A percentile compares a stretch with the other conserved stretches of the same genome.
Conservation (phyloP, 345 rosid genomes). For the Eucalyptus fibrosa region DNA sequence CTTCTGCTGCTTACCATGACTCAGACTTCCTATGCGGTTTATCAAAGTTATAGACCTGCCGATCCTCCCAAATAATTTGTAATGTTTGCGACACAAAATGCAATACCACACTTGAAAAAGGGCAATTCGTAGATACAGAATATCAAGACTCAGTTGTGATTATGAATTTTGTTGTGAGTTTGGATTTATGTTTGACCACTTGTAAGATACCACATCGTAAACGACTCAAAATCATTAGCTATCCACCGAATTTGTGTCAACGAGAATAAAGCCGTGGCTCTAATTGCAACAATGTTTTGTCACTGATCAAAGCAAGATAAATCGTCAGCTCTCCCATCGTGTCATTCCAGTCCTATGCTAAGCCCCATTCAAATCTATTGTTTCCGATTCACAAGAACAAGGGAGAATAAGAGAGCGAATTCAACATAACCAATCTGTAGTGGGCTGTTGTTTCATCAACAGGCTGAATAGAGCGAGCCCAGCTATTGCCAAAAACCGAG, state of each 20-base stretch:
- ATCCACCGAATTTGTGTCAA: neutral
- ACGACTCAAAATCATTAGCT: neutral
- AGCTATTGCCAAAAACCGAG: neutral
- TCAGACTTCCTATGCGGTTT: slow-evolving; percentile 37
- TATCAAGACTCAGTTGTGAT: neutral
- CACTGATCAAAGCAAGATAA: neutral
- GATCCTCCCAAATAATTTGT: neutral
- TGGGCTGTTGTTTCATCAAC: neutral
- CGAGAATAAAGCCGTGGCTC: neutral
- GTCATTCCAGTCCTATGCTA: neutral
- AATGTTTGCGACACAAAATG: neutral
- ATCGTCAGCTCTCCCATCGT: neutral
- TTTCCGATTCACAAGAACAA: neutral
- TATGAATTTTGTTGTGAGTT: neutral
- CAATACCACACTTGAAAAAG: neutral
- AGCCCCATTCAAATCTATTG: neutral
- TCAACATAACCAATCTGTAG: neutral
- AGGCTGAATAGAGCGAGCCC: neutral
- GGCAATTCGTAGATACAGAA: neutral
- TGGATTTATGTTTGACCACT: neutral
- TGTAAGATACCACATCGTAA: neutral
- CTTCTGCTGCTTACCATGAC: slow-evolving; percentile 43
- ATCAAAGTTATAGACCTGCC: neutral
- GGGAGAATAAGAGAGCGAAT: neutral
- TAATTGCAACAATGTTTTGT: neutral